Base-by-base conservation (phyloP, 805 yeast genomes). In the Kurtzmaniella cleridarum region DNA sequence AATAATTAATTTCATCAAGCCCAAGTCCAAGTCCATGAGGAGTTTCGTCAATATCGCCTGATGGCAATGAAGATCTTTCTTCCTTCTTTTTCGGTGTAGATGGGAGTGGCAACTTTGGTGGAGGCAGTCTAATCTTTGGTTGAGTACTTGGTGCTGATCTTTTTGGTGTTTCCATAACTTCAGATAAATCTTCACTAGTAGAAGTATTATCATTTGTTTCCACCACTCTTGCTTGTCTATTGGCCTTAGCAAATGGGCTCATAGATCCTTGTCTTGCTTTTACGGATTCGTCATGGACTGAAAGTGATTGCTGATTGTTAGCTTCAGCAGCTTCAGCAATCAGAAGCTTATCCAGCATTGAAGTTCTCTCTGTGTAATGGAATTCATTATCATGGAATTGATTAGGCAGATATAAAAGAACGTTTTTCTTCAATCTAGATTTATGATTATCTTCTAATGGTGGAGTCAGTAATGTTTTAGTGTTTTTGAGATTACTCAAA, bases 161-260 rank as follows among this genome's bases (percentile, higher is more conserved):
- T 15, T 32, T 30, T 3, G 44, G 37, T 13, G 42, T 28, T 15
- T 29, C 32, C 14, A 33, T 33, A 23, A 5, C 12, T 16, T 30
- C 33, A 11, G 18, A 18, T 20, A 32, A 36, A 27, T 14, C 23
- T 8, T 16, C 39, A 15, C 18, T 30, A 34, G 33, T 36, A 14
- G 39, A 30, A 23, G 29, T 36, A 11, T 46, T 55, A 26, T 61
- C 64, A 36, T 53, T 56, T 2, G 67, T 59, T 42, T 68, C 74
- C 3, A 68, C 63, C 7, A 68, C 71, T 23, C 73, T 55, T 2
- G 74, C 74, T 45, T 68, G 74, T 37, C 74, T 54, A 40, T 68
- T 68, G 5, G 57, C 67, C 44, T 53, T 62, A 1, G 72, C 74
- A 52, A 63, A 52, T 5, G 74, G 74, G 23, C 71, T 64, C 6